phyloP scores from a whole-genome alignment of 768 basidiomycete species.

The Polyporus arcularius region DNA sequence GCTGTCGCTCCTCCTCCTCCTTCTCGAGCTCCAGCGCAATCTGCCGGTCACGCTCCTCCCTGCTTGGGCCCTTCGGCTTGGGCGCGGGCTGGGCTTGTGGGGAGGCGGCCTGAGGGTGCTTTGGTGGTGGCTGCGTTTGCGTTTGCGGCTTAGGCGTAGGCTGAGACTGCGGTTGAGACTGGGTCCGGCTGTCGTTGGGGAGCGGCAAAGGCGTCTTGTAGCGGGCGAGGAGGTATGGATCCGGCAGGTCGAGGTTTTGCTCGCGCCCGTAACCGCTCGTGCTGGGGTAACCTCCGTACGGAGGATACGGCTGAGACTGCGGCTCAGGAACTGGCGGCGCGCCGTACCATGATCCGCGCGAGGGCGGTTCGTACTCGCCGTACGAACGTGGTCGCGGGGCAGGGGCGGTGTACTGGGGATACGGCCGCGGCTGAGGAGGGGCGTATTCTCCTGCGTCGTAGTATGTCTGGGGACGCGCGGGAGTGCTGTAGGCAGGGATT shows the following conservation, averaged over 20 bases:
- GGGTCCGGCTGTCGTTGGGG: constrained; percentile 37
- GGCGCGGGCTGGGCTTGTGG: neutral
- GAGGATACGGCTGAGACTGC: neutral
- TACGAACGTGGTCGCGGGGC: neutral
- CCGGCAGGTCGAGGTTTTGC: constrained; percentile 32
- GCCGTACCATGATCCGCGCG: neutral
- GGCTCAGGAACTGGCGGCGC: neutral
- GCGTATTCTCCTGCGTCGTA: neutral
- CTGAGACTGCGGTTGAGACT: neutral
- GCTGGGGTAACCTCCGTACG: neutral
- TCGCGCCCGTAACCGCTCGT: neutral
- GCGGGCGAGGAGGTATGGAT: constrained; percentile 46
- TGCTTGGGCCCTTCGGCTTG: constrained; percentile 2
- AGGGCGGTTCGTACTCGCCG: neutral
- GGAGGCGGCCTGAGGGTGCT: neutral
- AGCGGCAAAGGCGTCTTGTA: constrained; percentile 59
- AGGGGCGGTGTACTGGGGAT: neutral
- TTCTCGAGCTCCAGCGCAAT: constrained; percentile 22
- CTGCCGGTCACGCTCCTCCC: constrained; percentile 22
- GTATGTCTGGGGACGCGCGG: neutral
- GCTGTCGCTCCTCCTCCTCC: constrained; percentile 48
- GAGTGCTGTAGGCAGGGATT: neutral
- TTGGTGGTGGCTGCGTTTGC: neutral
- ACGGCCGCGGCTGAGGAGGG: neutral
- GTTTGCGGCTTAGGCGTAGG: neutral